These are phyloP conservation scores for Lentinus tigrinus DNA, from an alignment of 768 basidiomycete species.

Conservation along the genomic window DNA sequence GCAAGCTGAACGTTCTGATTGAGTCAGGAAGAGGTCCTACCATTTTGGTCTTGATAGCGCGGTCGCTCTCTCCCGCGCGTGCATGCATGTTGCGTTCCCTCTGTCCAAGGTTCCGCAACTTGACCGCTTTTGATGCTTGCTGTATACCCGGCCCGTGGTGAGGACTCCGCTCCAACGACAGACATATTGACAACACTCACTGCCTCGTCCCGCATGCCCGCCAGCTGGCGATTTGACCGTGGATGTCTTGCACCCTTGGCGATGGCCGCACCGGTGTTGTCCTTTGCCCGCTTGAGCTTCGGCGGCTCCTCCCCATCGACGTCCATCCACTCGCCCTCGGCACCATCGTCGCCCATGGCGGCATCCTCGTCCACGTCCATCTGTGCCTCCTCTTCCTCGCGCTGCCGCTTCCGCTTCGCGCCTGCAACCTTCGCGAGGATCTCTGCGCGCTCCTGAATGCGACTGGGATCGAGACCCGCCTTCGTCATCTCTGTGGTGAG, in stretches of 20 bases:
- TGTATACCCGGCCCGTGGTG: constrained; percentile 26
- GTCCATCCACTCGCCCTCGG: constrained; percentile 46
- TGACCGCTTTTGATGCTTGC: constrained; percentile 80
- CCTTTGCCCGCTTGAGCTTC: constrained; percentile 61
- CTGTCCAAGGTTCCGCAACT: constrained; percentile 84
- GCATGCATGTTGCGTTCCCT: constrained; percentile 84
- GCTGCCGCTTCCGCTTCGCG: constrained; percentile 68
- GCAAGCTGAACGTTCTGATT: neutral
- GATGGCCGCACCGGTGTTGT: constrained; percentile 55
- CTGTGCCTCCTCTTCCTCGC: constrained; percentile 59
- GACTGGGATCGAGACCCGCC: constrained; percentile 86
- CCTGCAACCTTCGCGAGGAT: constrained; percentile 73
- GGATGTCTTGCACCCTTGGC: constrained; percentile 56
- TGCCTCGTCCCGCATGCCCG: constrained; percentile 74
- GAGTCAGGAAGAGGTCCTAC: constrained; percentile 39
- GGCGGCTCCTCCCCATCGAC: constrained; percentile 43
- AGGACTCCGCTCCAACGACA: constrained; percentile 8
- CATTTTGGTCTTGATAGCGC: constrained; percentile 80
- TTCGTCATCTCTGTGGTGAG: constrained; percentile 80
- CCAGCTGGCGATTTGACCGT: constrained; percentile 68
- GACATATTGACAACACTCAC: constrained; percentile 40
- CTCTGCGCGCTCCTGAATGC: constrained; percentile 85
- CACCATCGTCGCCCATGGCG: constrained; percentile 36
- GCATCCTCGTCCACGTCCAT: constrained; percentile 55
- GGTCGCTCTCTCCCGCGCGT: constrained; percentile 88